These are phyloP conservation scores for Solanum corneliomulleri DNA, from an alignment of 257 asterid genomes.

Conservation along the genomic window DNA sequence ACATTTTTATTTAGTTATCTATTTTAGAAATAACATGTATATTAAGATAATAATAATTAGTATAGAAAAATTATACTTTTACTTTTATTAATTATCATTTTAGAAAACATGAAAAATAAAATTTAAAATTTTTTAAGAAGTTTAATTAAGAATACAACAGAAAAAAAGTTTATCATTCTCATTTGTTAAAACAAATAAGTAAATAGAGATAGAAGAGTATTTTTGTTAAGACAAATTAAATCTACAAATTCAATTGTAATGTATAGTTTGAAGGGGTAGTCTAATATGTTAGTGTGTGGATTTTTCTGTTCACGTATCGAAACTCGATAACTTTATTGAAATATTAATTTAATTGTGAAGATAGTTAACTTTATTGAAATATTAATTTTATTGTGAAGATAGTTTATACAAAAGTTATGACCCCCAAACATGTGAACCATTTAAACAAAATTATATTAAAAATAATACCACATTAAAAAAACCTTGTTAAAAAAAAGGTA, in stretches of 20 bases:
- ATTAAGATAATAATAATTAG: no score
- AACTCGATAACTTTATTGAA: background rate
- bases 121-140: rapidly evolving
- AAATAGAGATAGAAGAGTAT: no score
- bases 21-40: no score
- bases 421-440: background rate
- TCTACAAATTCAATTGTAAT: background rate
- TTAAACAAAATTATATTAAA: background rate
- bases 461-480: background rate
- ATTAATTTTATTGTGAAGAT: no score
- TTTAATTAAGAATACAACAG: no score
- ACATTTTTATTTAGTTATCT: no score
- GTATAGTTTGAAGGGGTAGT: background rate
- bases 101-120: no score
- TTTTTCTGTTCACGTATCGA: background rate
- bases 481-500: background rate
- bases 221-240: background rate
- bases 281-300: background rate
- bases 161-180: no score
- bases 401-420: background rate
- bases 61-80: no score
- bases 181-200: no score
- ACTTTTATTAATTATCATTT: no score
- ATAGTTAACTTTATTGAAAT: background rate
- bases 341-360: no score